Percentiles rank a stretch among this genome's conserved stretches.
These are phyloP conservation scores for Baeospora myosura DNA, from an alignment of 1,284 basidiomycete species.

Conservation along the genomic window DNA sequence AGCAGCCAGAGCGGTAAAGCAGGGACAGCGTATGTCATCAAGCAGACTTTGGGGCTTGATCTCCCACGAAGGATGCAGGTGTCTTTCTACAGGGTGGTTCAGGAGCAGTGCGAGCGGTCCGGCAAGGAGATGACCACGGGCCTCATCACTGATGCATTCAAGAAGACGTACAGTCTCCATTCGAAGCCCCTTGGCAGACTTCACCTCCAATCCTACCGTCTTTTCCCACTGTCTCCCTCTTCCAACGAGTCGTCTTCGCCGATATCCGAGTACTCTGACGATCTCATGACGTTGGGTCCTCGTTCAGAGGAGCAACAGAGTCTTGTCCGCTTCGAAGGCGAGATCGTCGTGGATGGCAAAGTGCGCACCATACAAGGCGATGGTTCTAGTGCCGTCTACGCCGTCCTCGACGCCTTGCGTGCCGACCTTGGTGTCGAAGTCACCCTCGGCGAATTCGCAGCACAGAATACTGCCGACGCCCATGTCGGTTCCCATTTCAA, in stretches of 20 bases:
- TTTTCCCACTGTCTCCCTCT: slow-evolving; percentile 22
- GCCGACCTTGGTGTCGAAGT: slow-evolving; percentile 66
- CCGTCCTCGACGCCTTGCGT: slow-evolving; percentile 75
- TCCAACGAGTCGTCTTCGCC: slow-evolving; percentile 21
- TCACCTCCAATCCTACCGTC: slow-evolving; percentile 21
- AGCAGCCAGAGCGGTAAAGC: slow-evolving; percentile 88
- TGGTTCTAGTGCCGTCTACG: slow-evolving; percentile 80
- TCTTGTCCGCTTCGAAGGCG: slow-evolving; percentile 61
- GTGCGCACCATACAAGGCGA: slow-evolving; percentile 66
- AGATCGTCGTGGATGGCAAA: slow-evolving; percentile 64
- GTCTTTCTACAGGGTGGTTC: slow-evolving; percentile 80
- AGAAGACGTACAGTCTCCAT: slow-evolving; percentile 64
- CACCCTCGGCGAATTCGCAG: slow-evolving; percentile 72
- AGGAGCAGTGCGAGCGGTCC: slow-evolving; percentile 81
- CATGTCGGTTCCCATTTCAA: slow-evolving; percentile 64
- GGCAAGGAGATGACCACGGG: slow-evolving; percentile 51
- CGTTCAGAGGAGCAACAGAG: slow-evolving; percentile 36
- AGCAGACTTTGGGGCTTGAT: slow-evolving; percentile 75
- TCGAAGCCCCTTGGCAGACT: slow-evolving; percentile 31
- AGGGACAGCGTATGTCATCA: slow-evolving; percentile 83
- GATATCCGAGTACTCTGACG: slow-evolving; percentile 25
- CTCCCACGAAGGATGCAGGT: slow-evolving; percentile 86
- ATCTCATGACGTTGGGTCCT: slow-evolving; percentile 26
- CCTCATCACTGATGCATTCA: slow-evolving; percentile 71
- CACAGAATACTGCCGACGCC: no score